Percentiles rank a stretch among this genome's conserved stretches.
Conservation (phyloP, 257 asterid species). For the Thymus quinquecostatus region DNA sequence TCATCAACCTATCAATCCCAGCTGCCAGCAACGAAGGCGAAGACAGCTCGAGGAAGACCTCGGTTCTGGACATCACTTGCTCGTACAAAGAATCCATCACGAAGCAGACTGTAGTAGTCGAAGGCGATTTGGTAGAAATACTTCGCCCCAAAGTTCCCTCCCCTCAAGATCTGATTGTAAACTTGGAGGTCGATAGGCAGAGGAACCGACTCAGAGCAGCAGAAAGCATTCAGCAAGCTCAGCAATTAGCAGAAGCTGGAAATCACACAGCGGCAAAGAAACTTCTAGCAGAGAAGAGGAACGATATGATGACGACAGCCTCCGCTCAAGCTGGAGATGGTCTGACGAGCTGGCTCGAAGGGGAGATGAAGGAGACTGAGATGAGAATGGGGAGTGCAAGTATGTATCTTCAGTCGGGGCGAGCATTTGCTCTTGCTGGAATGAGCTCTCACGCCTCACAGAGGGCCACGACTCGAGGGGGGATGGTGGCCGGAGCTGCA, state of each 20-base stretch:
- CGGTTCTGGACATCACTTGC: slow-evolving; percentile 26
- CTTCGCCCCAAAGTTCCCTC: neutral
- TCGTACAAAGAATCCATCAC: slow-evolving; percentile 22
- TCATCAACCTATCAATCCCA: slow-evolving; percentile 26
- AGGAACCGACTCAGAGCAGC: slow-evolving; percentile 25
- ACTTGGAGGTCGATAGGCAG: slow-evolving; percentile 33
- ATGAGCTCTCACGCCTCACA: slow-evolving; percentile 28
- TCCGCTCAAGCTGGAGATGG: slow-evolving; percentile 29
- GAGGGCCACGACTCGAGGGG: slow-evolving; percentile 25
- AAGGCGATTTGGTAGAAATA: slow-evolving; percentile 28
- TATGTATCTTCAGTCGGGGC: slow-evolving; percentile 1
- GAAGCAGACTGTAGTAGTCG: neutral
- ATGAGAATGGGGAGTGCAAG: neutral
- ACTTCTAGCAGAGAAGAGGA: slow-evolving; percentile 14
- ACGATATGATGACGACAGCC: neutral
- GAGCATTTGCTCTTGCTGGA: slow-evolving; percentile 30
- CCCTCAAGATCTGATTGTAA: neutral
- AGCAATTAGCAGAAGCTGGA: slow-evolving; percentile 29
- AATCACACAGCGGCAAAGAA: neutral
- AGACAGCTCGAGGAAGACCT: slow-evolving; percentile 1
- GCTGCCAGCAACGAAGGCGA: neutral
- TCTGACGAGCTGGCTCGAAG: slow-evolving; percentile 20
- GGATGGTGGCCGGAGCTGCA: slow-evolving; percentile 2
- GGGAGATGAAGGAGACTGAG: slow-evolving; percentile 24
- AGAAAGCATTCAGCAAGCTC: slow-evolving; percentile 27